These are phyloP conservation scores for Amanita inopinata DNA, from an alignment of 768 basidiomycete species.

Conservation along the genomic window DNA sequence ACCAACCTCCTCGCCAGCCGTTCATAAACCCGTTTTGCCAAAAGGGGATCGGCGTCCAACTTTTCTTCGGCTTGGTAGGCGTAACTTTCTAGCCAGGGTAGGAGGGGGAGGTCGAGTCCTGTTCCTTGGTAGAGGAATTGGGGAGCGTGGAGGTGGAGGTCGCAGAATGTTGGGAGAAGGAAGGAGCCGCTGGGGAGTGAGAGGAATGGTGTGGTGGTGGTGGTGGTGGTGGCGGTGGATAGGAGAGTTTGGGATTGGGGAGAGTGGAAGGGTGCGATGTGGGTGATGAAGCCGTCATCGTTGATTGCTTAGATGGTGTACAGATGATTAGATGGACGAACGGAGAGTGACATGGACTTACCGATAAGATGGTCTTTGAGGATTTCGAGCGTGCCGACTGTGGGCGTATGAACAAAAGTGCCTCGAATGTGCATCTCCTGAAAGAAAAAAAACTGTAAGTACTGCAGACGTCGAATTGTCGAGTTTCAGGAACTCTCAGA, in stretches of 20 bases:
- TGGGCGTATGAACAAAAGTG: conserved; percentile 48
- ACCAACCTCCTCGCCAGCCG: conserved; percentile 57
- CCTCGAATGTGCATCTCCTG: conserved; percentile 26
- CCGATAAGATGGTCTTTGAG: conserved; percentile 49
- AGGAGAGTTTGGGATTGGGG: conserved; percentile 26
- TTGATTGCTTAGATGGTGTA: conserved; percentile 18
- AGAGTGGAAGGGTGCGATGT: conserved; percentile 31
- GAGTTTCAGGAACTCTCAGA: no score
- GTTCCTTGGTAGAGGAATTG: conserved; percentile 86
- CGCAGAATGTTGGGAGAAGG: conserved; percentile 70
- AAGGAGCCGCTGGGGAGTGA: conserved; percentile 47
- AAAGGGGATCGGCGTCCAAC: conserved; percentile 48
- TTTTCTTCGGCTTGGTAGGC: conserved; percentile 75
- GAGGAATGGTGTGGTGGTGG: conserved; percentile 15
- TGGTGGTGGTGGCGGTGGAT: conserved; percentile 6
- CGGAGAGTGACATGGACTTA: conserved; percentile 11
- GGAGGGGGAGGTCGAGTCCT: conserved; percentile 74
- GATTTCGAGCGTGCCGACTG: conserved; percentile 43
- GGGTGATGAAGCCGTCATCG: conserved; percentile 39
- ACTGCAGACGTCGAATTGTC: no score
- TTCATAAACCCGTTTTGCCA: conserved; percentile 61
- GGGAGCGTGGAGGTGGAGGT: conserved; percentile 81
- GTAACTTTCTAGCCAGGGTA: conserved; percentile 79
- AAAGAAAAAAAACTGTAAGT: no score
- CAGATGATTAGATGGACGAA: not conserved